These are phyloP conservation scores for Taxawa tesnikishii DNA, from an alignment of 2,329 filamentous ascomycete genomes.

Conservation along the genomic window DNA sequence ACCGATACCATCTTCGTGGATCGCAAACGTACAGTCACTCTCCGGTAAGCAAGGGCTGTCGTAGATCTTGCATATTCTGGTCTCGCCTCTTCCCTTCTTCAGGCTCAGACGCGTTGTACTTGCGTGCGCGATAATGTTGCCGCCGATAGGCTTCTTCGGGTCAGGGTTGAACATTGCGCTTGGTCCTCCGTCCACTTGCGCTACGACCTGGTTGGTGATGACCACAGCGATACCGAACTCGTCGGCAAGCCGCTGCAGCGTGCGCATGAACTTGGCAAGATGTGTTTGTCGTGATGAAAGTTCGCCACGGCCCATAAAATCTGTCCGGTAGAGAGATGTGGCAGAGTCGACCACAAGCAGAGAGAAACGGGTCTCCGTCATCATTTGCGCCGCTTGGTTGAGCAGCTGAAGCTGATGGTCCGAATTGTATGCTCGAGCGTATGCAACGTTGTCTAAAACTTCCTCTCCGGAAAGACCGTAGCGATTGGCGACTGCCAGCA, in stretches of 20 bases:
- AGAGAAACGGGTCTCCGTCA: constrained; percentile 97
- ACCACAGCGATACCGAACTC: constrained; percentile 95
- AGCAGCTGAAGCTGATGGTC: constrained; percentile 93
- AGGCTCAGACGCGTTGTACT: constrained; percentile 89
- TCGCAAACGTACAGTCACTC: constrained; percentile 92
- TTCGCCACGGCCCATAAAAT: constrained; percentile 94
- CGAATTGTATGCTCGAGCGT: constrained; percentile 95
- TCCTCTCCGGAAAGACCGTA: constrained; percentile 94
- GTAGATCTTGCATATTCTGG: constrained; percentile 96
- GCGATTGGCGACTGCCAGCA: constrained; percentile 83
- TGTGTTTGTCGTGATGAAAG: constrained; percentile 87
- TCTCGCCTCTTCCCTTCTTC: constrained; percentile 92
- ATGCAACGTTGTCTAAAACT: constrained; percentile 95
- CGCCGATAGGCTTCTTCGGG: constrained; percentile 96
- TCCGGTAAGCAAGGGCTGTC: constrained; percentile 95
- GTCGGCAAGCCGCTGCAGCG: constrained; percentile 61
- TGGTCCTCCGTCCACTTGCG: constrained; percentile 91
- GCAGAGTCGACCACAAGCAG: constrained; percentile 92
- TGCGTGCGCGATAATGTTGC: constrained; percentile 96
- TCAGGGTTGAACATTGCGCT: constrained; percentile 99
- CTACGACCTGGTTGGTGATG: constrained; percentile 97
- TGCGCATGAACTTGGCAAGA: constrained; percentile 79
- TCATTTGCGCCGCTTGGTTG: constrained; percentile 93
- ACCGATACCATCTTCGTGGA: constrained; percentile 91
- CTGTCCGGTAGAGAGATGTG: constrained; percentile 87